Evolutionary conservation across 768 basidiomycete species (phyloP).

Genomic region (Mycena sanguinolenta): DNA sequence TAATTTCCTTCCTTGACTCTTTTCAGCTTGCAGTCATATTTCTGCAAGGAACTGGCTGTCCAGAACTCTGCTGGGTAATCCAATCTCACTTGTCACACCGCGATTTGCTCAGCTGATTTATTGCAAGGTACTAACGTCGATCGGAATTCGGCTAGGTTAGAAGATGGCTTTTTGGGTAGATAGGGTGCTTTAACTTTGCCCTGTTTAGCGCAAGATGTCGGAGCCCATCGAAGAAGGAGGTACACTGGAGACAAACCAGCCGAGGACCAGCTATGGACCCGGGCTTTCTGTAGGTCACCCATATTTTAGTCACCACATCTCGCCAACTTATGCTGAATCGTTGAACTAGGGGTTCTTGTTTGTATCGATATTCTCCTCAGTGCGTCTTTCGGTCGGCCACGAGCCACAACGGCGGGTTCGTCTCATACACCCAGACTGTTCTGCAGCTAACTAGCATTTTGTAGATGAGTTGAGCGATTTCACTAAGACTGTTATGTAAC

Average conservation of each 20-base stretch:
- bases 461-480: too few species aligned
- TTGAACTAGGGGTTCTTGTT: slow-evolving; percentile 25
- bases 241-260: slow-evolving; percentile 35
- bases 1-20: slow-evolving; percentile 40
- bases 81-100: not conserved
- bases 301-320: not conserved
- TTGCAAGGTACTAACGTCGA: slow-evolving; percentile 31
- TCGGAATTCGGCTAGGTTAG: slow-evolving; percentile 26
- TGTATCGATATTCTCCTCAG: slow-evolving; percentile 36
- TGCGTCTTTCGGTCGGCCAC: slow-evolving; percentile 31
- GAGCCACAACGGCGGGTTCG: slow-evolving; percentile 52
- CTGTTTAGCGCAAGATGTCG: slow-evolving; percentile 32
- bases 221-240: slow-evolving; percentile 31
- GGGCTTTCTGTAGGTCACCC: slow-evolving; percentile 24
- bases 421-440: not conserved
- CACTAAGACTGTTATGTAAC: not conserved
- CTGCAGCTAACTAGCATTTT: too few species aligned
- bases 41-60: slow-evolving; percentile 42
- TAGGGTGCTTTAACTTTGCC: too few species aligned
- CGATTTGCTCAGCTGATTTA: not conserved
- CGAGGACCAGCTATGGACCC: slow-evolving; percentile 35
- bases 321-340: not conserved
- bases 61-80: slow-evolving; percentile 49
- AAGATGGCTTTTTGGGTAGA: too few species aligned
- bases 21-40: slow-evolving; percentile 39